phyloP scores from a whole-genome alignment of 75 land plant species.

The Pinus albicaulis region DNA sequence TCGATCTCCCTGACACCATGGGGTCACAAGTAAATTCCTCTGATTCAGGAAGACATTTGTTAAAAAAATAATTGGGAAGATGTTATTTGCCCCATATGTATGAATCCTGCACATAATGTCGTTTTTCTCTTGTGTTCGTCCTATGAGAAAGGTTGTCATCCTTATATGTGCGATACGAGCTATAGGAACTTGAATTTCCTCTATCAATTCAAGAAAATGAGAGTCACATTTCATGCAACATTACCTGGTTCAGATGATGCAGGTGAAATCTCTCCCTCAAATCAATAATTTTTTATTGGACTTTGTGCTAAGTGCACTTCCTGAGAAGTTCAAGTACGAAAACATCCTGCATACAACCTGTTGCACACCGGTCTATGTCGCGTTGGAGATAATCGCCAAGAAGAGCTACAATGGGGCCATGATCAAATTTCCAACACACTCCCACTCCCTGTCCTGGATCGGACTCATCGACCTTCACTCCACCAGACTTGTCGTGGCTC shows the following conservation, averaged over 20 bases:
- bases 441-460: too few relatives aligned
- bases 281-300: too few relatives aligned
- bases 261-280: not conserved
- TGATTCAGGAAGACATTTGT: not conserved
- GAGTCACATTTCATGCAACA: constrained; percentile 6
- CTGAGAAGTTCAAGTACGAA: too few relatives aligned
- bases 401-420: too few relatives aligned
- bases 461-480: too few relatives aligned
- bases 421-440: too few relatives aligned
- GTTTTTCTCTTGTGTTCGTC: constrained; percentile 69
- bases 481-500: too few relatives aligned
- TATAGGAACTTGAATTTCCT: constrained; percentile 83
- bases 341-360: too few relatives aligned
- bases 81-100: constrained; percentile 81
- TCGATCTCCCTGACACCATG: not conserved
- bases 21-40: not conserved
- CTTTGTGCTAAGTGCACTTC: too few relatives aligned
- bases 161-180: constrained; percentile 91
- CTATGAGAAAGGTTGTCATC: constrained; percentile 78
- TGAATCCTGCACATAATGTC: constrained; percentile 91
- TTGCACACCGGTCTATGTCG: too few relatives aligned
- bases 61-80: constrained; percentile 78
- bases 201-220: constrained; percentile 60
- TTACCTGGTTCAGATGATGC: not conserved
- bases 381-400: too few relatives aligned